These are phyloP conservation scores for Nicotiana knightiana DNA, from an alignment of 257 asterid genomes.

Conservation along the genomic window DNA sequence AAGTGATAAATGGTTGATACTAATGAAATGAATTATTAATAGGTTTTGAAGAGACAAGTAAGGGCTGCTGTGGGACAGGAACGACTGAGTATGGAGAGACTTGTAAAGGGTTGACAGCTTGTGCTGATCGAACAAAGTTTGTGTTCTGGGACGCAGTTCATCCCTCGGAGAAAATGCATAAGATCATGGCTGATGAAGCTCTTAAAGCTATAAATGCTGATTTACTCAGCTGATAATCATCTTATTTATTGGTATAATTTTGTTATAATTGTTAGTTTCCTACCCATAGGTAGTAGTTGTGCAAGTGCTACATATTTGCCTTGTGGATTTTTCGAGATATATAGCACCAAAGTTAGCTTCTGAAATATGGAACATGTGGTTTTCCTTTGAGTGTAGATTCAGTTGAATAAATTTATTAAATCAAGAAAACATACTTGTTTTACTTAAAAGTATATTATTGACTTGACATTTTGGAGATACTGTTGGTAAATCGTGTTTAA, in stretches of 20 bases:
- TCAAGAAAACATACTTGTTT: too few species aligned
- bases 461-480: too few species aligned
- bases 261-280: not conserved
- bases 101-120: slow-evolving; percentile 33
- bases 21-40: not conserved
- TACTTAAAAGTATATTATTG: too few species aligned
- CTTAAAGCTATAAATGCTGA: slow-evolving; percentile 9
- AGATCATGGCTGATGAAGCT: slow-evolving; percentile 34
- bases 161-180: slow-evolving; percentile 36
- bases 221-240: slow-evolving; percentile 7
- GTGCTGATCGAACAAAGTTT: slow-evolving; percentile 40
- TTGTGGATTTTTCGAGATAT: not conserved
- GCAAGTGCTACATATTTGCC: too few species aligned
- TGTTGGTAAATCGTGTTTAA: too few species aligned
- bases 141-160: slow-evolving; percentile 56
- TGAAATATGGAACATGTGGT: not conserved
- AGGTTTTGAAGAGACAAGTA: slow-evolving; percentile 42
- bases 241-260: not conserved
- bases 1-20: too few species aligned
- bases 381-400: not conserved
- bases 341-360: not conserved
- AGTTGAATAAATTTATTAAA: too few species aligned
- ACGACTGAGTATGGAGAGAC: slow-evolving; percentile 30
- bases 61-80: slow-evolving; percentile 56
- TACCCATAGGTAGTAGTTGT: not conserved